Percentiles rank a stretch among this genome's conserved stretches.
Conservation (phyloP, 73 alveolate genomes). For the Paramecium octaurelia region DNA sequence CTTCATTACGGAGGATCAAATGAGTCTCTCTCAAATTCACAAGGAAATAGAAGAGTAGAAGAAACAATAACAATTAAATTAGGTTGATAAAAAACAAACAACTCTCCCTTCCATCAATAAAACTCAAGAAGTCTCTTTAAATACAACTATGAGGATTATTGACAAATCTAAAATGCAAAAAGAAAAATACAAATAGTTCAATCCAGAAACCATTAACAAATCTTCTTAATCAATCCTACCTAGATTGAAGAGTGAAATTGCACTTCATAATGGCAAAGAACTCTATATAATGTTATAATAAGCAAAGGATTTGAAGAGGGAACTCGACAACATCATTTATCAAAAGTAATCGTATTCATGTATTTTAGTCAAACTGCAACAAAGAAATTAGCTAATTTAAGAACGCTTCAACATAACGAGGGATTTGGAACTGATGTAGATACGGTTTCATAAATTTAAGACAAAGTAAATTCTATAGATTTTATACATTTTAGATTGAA, state of each 20-base stretch:
- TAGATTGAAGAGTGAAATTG: conserved; percentile 51
- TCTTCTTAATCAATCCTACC: conserved; percentile 40
- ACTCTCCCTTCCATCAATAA: not conserved
- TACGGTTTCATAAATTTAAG: conserved; percentile 19
- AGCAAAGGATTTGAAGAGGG: conserved; percentile 44
- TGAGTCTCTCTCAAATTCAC: not conserved
- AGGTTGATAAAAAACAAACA: not conserved
- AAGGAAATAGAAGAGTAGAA: conserved; percentile 48
- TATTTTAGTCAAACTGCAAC: not conserved
- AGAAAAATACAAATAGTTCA: conserved; percentile 38
- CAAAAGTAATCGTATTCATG: not conserved
- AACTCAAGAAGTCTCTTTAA: not conserved
- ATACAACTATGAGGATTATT: conserved; percentile 30
- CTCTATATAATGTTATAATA: not conserved
- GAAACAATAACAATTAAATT: not conserved
- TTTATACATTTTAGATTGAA: not conserved
- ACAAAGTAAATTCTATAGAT: not conserved
- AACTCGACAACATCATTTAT: conserved; percentile 28
- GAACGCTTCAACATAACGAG: conserved; percentile 28
- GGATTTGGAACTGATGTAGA: conserved; percentile 47
- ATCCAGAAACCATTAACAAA: conserved; percentile 10
- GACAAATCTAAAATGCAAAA: conserved; percentile 50
- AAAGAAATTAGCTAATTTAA: conserved; percentile 16
- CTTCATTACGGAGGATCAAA: conserved; percentile 54
- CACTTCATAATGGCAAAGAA: conserved; percentile 43